Evolutionary conservation across 495 filamentous ascomycete species (phyloP).

Genomic region (Lepraria neglecta): DNA sequence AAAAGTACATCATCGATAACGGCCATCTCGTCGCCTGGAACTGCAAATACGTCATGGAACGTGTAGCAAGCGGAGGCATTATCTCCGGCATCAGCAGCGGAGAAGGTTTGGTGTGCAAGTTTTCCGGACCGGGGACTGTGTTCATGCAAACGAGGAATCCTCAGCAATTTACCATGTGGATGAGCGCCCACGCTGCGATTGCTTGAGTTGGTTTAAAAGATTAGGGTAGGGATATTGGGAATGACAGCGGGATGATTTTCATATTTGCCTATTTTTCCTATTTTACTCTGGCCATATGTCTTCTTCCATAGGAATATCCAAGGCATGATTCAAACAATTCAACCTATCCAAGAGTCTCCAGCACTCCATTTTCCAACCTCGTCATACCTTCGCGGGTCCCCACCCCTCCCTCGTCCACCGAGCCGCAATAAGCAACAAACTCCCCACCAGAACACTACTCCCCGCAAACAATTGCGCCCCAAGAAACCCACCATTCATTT

Average conservation of each 20-base stretch:
- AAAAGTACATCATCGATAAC: constrained; percentile 90
- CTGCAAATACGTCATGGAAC: constrained; percentile 83
- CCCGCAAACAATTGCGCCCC: constrained; percentile 52
- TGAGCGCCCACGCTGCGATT: constrained; percentile 33
- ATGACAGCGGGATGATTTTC: background rate
- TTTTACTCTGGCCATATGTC: too few relatives aligned
- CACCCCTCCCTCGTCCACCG: constrained; percentile 19
- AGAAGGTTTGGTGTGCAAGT: constrained; percentile 91
- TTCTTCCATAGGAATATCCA: too few relatives aligned
- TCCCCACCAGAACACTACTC: constrained; percentile 13
- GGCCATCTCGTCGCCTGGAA: constrained; percentile 97
- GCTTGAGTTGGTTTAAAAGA: background rate
- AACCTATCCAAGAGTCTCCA: background rate
- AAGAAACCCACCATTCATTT: constrained; percentile 45
- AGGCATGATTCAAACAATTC: too few relatives aligned
- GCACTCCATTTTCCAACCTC: background rate
- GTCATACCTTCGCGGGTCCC: constrained; percentile 16
- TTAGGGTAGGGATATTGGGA: background rate
- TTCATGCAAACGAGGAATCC: constrained; percentile 93
- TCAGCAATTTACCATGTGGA: constrained; percentile 49
- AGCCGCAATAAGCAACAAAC: constrained; percentile 10
- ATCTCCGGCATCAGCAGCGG: constrained; percentile 69
- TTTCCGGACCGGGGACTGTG: constrained; percentile 84
- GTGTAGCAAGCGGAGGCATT: constrained; percentile 82
- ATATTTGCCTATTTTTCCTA: background rate